Evolutionary conservation across 2,329 filamentous ascomycete genomes (phyloP), one percentile per base, ranked within the genome.

Genomic region (Paracoccidioides lutzii): DNA sequence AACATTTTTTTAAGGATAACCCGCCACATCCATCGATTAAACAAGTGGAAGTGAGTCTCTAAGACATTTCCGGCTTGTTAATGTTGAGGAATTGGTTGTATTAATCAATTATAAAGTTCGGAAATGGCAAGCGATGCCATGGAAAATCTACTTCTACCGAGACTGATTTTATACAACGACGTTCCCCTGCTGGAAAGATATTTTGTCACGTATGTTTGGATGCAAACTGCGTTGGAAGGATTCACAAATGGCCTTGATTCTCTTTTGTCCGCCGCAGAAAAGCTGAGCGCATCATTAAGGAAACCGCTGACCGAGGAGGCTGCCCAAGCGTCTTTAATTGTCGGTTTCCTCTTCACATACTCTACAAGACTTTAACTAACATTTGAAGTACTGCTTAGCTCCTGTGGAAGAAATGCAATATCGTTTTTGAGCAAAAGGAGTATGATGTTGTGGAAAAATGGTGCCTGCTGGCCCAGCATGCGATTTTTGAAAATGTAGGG

Each of bases 351-450:
- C 6, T 54, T 42, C 15, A 28, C 22, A 50, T 52, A 41, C 42
- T 52, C n/a, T 44, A 32, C 28, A 49, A 53, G 58, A 9, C 46
- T 28, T 41, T 10, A 4, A 28, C 38, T 52, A 40, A 60, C 54
- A 55, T 54, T 12, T 4, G 7, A 50, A 45, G 43, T 10, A 30
- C 14, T 7, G 33, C 38, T 28, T 56, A 91, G 86, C 69, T 95
- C 3, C 71, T 95, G 3, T 96, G 90, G 89, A 93, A 89, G 69
- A 80, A 78, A 32, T 75, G 87, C n/a, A 85, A 90, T 53, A 69
- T 75, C 0, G 74, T 75, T 12, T 81, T 80, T 59, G 71, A 70
- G 0, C 75, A 79, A 37, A 73, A 76, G 1, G 71, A 81, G 14
- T 79, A 78, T 55, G 72, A 76, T 2, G 60, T 74, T 12, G 79